A percentile compares a stretch with the other conserved stretches of the same genome.
Evolutionary conservation across 805 yeast genomes (phyloP).

Genomic region (Cyberlindnera misumaiensis): DNA sequence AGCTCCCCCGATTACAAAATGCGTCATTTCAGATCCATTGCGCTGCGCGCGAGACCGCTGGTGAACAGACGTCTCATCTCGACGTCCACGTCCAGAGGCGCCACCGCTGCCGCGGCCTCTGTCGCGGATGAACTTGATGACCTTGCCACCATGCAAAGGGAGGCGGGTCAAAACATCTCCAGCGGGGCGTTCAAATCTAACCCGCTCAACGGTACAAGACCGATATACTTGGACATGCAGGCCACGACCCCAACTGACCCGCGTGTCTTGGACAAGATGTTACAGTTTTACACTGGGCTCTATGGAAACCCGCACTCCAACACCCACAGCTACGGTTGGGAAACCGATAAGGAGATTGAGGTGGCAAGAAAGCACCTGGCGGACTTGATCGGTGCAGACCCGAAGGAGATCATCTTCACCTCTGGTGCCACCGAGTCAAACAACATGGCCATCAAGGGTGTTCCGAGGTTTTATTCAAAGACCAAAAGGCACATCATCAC

Average conservation of each 20-base stretch:
- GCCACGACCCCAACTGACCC: conserved; percentile 99
- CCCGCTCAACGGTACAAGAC: conserved; percentile 60
- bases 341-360: conserved; percentile 89
- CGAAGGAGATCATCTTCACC: conserved; percentile 94
- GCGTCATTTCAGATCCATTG: conserved; percentile 1
- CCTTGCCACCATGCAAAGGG: conserved; percentile 3
- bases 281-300: conserved; percentile 80
- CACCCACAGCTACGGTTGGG: conserved; percentile 99
- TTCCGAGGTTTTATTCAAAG: conserved; percentile 84
- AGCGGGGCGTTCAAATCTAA: conserved; percentile 34
- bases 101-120: conserved; percentile 11
- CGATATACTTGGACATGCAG: conserved; percentile 94
- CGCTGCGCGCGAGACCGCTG: background rate
- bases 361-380: conserved; percentile 81
- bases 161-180: conserved; percentile 24
- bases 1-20: no score
- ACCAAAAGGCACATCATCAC: conserved; percentile 93
- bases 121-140: conserved; percentile 7
- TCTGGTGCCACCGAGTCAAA: conserved; percentile 98
- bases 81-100: background rate
- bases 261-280: conserved; percentile 84
- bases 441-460: conserved; percentile 93
- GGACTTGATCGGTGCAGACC: conserved; percentile 79
- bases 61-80: conserved; percentile 1
- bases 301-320: conserved; percentile 98